phyloP scores from a whole-genome alignment of 2,329 filamentous ascomycete genomes.

The Pseudogymnoascus destructans region DNA sequence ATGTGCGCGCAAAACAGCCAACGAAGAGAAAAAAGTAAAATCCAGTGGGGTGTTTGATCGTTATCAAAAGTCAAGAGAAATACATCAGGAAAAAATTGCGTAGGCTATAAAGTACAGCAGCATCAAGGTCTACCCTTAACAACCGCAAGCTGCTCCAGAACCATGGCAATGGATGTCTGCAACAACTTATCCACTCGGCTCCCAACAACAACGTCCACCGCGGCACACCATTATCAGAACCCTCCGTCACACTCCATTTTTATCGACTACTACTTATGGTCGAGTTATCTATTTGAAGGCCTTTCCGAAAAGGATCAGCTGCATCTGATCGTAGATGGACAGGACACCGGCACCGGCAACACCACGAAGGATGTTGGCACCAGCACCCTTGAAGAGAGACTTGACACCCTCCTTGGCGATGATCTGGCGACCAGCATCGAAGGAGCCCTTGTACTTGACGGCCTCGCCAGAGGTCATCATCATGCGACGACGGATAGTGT shows the following conservation, averaged over 20 bases:
- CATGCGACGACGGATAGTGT: slow-evolving; percentile 99
- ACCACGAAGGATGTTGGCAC: slow-evolving; percentile 99
- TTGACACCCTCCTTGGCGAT: slow-evolving; percentile 93
- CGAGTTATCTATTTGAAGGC: slow-evolving; percentile 61
- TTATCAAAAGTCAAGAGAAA: slow-evolving; percentile 19
- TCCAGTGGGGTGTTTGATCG: slow-evolving; percentile 4
- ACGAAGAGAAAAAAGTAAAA: not conserved
- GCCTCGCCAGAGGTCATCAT: slow-evolving; percentile 98
- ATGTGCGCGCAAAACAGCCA: slow-evolving; percentile 10
- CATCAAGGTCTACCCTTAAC: slow-evolving; percentile 18
- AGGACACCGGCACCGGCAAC: slow-evolving; percentile 99
- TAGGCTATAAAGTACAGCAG: slow-evolving; percentile 30
- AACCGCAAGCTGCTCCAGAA: slow-evolving; percentile 27
- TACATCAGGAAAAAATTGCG: slow-evolving; percentile 26
- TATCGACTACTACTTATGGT: slow-evolving; percentile 18
- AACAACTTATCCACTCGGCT: slow-evolving; percentile 21
- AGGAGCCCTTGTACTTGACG: slow-evolving; percentile 98
- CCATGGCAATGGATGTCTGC: slow-evolving; percentile 25
- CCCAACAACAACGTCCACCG: slow-evolving; percentile 13
- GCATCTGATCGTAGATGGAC: slow-evolving; percentile 99
- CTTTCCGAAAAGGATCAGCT: slow-evolving; percentile 99
- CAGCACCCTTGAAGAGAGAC: slow-evolving; percentile 99
- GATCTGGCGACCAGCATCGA: slow-evolving; percentile 95
- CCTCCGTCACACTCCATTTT: slow-evolving; percentile 14
- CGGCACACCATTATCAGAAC: slow-evolving; percentile 18